Conservation (phyloP, 345 rosid species). For the Hypericum perforatum region DNA sequence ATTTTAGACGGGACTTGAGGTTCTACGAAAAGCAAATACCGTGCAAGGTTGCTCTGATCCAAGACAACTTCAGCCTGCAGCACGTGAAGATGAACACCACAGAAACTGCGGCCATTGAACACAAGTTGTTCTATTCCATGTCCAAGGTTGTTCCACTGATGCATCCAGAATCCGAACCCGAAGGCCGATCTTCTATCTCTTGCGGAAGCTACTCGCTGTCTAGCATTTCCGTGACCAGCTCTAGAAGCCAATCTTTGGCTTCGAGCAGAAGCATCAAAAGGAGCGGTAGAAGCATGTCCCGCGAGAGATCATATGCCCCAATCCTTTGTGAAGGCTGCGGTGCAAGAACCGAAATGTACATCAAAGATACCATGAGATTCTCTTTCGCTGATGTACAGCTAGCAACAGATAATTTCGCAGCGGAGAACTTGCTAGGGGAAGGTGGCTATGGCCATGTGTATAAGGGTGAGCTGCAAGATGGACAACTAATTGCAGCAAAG, state of each 20-base stretch:
- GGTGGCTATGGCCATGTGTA: slow-evolving; percentile 55
- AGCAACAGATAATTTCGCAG: slow-evolving; percentile 40
- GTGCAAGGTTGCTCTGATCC: slow-evolving; percentile 37
- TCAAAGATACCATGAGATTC: slow-evolving; percentile 37
- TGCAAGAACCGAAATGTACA: slow-evolving; percentile 32
- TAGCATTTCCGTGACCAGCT: slow-evolving; percentile 5
- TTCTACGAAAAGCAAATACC: slow-evolving; percentile 38
- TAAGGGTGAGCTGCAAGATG: slow-evolving; percentile 44
- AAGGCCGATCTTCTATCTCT: slow-evolving; percentile 14
- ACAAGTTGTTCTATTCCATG: slow-evolving; percentile 25
- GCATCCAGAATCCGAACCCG: slow-evolving; percentile 9
- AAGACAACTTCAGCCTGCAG: slow-evolving; percentile 32
- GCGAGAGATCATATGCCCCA: slow-evolving; percentile 26
- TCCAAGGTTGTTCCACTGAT: slow-evolving; percentile 26
- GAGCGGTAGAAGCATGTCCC: slow-evolving; percentile 9
- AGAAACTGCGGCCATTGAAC: slow-evolving; percentile 16
- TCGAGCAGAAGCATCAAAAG: slow-evolving; percentile 13
- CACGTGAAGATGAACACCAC: slow-evolving; percentile 16
- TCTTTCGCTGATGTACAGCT: slow-evolving; percentile 38
- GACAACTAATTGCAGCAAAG: slow-evolving; percentile 50
- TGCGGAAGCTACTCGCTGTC: slow-evolving; percentile 9
- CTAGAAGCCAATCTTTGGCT: too few species aligned
- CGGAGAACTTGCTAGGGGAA: slow-evolving; percentile 44
- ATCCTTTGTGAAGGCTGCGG: slow-evolving; percentile 51
- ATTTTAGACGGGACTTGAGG: slow-evolving; percentile 36